These are phyloP conservation scores for Mitosporidium daphniae DNA, from an alignment of 371 early-diverging fungal genomes.

Conservation along the genomic window DNA sequence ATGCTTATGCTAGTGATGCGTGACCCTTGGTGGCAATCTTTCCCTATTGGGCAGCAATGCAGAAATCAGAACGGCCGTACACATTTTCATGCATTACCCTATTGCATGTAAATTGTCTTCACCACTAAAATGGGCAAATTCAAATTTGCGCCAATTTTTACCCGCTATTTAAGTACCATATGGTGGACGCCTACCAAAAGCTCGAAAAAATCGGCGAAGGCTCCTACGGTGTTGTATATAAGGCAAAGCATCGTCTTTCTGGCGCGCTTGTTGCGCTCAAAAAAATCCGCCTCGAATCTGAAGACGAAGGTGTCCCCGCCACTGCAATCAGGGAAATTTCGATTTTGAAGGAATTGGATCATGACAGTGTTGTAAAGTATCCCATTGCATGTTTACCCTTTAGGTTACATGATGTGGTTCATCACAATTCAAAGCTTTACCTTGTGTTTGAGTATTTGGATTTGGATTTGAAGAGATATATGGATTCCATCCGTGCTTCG, in stretches of 20 bases:
- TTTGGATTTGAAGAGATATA: constrained; percentile 65
- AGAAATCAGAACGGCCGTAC: too few species aligned
- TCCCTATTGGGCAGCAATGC: too few species aligned
- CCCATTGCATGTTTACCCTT: not conserved
- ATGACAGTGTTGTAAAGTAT: constrained; percentile 38
- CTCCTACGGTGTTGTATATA: constrained; percentile 84
- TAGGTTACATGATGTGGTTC: constrained; percentile 55
- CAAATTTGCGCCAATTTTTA: too few species aligned
- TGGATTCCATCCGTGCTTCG: constrained; percentile 26
- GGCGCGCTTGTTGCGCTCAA: constrained; percentile 46
- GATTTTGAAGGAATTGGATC: constrained; percentile 61
- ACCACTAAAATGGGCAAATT: too few species aligned
- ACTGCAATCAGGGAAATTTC: constrained; percentile 77
- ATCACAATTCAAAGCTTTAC: constrained; percentile 49
- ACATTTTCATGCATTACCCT: too few species aligned
- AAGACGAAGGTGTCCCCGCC: constrained; percentile 67
- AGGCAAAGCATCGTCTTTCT: constrained; percentile 14
- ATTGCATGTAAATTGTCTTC: too few species aligned
- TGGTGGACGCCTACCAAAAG: too few species aligned
- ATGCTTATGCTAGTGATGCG: too few species aligned
- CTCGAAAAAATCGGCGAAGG: constrained; percentile 76
- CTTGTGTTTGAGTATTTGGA: constrained; percentile 84
- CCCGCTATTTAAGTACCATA: too few species aligned
- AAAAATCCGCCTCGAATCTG: constrained; percentile 50
- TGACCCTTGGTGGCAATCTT: too few species aligned